Base-by-base conservation (phyloP, 345 rosid genomes). In the Corchorus olitorius region DNA sequence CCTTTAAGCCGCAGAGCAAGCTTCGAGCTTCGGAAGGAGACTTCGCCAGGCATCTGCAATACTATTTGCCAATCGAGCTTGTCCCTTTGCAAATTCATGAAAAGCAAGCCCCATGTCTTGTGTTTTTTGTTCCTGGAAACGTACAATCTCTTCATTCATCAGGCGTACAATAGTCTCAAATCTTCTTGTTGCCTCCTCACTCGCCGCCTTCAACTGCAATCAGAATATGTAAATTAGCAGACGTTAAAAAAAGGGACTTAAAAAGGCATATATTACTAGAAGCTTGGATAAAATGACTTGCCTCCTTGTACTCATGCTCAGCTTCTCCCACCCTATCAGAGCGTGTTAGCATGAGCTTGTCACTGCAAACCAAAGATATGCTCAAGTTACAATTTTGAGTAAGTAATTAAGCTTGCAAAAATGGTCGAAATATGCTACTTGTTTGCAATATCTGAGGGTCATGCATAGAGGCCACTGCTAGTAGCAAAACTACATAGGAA, bases 31-130 rank as follows among this genome's bases (percentile, higher is more conserved):
- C 14, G 97, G 97, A 76, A 96, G 97, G 80, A 96, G 98, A 82
- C 94, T 82, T 86, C 97, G 86, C 99, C 99, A 96, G 3, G 98
- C 95, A 78, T 92, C 99, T 0, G 98, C 98, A 5, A 92, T 77
- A 65, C 84, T 84, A 71, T 78, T 94, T 8, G 99, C 98, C 78
- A 96, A 83, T 13, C 89, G 97, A 16, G 97, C 92, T 85, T 96
- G 99, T 74, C 99, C 99, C 83, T 87, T 89, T 0, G 98, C 95
- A 81, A 96, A 94, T 77, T 94, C 92, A 61, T 96, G 97, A 84
- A 94, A 96, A 3, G 93, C 98, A 0, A 91, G 80, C 64, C 97
- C 95, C 91, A 93, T 92, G 55, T 96, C 99, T 73, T 73, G 70
- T 2, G 98, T 92, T 85, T 92, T 92, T 85, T 96, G 91, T 13